phyloP scores from a whole-genome alignment of 768 basidiomycete species.

The Suillus brevipes region DNA sequence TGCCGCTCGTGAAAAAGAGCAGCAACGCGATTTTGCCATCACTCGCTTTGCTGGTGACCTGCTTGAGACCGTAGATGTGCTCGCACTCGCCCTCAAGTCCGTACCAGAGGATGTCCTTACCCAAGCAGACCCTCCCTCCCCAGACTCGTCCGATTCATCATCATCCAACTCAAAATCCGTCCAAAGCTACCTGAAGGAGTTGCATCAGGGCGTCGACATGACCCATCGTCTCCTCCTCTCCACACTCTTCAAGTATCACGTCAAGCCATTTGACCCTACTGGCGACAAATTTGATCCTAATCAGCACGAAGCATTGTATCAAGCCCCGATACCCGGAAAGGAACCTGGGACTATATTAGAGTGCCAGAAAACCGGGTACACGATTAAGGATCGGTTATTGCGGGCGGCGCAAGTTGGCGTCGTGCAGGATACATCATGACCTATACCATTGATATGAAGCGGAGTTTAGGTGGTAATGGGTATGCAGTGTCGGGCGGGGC shows the following conservation, averaged over 20 bases:
- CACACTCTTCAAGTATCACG: slow-evolving; percentile 88
- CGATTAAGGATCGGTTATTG: slow-evolving; percentile 90
- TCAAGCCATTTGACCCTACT: slow-evolving; percentile 88
- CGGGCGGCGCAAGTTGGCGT: slow-evolving; percentile 97
- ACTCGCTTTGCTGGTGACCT: slow-evolving; percentile 87
- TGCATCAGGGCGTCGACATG: slow-evolving; percentile 87
- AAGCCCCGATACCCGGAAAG: slow-evolving; percentile 87
- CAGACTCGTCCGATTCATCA: slow-evolving; percentile 31
- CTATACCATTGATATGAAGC: slow-evolving; percentile 1
- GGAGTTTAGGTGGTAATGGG: neutral
- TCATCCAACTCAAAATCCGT: slow-evolving; percentile 51
- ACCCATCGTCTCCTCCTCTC: slow-evolving; percentile 89
- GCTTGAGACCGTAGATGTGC: slow-evolving; percentile 88
- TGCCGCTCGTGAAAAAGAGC: slow-evolving; percentile 86
- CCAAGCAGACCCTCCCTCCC: slow-evolving; percentile 24
- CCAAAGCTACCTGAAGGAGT: slow-evolving; percentile 59
- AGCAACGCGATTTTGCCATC: slow-evolving; percentile 92
- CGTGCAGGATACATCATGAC: slow-evolving; percentile 62
- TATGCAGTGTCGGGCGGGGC: slow-evolving; percentile 4
- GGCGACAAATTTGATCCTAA: slow-evolving; percentile 97
- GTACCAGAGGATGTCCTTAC: slow-evolving; percentile 55
- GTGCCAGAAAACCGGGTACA: slow-evolving; percentile 89
- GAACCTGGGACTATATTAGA: slow-evolving; percentile 89
- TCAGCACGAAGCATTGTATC: slow-evolving; percentile 91
- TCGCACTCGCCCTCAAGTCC: slow-evolving; percentile 80